phyloP scores from a whole-genome alignment of 108 stramenopile genomes.

The Schizochytrium sp. region DNA sequence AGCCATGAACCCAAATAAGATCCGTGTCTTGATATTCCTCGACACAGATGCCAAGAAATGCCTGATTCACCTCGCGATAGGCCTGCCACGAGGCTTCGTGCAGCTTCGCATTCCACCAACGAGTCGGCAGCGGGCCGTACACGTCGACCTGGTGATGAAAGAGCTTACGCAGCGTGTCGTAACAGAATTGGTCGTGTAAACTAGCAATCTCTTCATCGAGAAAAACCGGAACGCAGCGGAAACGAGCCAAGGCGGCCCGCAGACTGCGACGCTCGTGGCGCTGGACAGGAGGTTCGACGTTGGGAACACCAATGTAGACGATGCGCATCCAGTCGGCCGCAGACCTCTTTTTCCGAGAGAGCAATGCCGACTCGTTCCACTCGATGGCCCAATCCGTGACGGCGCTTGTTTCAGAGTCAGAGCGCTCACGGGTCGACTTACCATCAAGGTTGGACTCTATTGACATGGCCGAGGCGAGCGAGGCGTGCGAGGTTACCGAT shows the following conservation, averaged over 20 bases:
- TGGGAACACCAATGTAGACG: slow-evolving; percentile 65
- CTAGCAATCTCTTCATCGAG: slow-evolving; percentile 66
- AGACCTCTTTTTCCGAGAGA: slow-evolving; percentile 76
- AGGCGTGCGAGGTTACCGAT: too few relatives aligned
- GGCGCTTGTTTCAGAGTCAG: neutral
- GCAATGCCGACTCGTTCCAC: slow-evolving; percentile 92
- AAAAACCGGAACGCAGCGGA: slow-evolving; percentile 94
- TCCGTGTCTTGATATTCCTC: slow-evolving; percentile 60
- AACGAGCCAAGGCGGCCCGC: slow-evolving; percentile 73
- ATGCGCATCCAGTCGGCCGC: slow-evolving; percentile 52
- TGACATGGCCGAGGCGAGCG: too few relatives aligned
- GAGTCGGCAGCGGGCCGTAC: slow-evolving; percentile 40
- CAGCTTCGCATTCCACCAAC: slow-evolving; percentile 60
- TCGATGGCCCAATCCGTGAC: slow-evolving; percentile 19
- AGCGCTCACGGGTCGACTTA: neutral
- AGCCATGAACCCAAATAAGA: slow-evolving; percentile 61
- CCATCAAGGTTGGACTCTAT: neutral
- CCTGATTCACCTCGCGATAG: slow-evolving; percentile 50
- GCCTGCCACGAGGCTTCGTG: slow-evolving; percentile 72
- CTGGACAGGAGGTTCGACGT: slow-evolving; percentile 64
- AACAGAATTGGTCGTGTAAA: slow-evolving; percentile 50
- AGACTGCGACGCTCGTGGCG: slow-evolving; percentile 64
- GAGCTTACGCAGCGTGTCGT: slow-evolving; percentile 55
- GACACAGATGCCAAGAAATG: slow-evolving; percentile 46
- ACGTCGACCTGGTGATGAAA: slow-evolving; percentile 60